Evolutionary conservation across 2,329 filamentous ascomycete species (phyloP), one percentile per base, ranked within the genome.

Genomic region (Helotiales sp.): DNA sequence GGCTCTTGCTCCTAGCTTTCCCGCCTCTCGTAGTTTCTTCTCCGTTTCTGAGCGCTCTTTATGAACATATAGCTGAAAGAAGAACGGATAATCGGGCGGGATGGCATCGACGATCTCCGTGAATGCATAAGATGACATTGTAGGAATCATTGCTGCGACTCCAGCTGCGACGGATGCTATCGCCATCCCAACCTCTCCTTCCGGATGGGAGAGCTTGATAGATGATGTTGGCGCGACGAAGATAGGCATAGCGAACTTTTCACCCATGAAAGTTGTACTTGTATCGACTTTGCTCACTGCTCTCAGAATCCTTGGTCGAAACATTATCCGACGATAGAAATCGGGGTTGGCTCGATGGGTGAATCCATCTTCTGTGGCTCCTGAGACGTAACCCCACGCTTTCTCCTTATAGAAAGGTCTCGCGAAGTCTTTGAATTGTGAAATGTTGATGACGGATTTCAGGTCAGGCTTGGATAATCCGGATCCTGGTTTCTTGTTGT

Each of bases 301-400:
- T 47, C 77, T 72, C 55, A 86, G 72, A 17, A 84, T 75, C 13
- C 82, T 76, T 0, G 83, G 83, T 1, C 85, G 80, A 8, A 88
- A 78, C 71, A 76, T 76, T 61, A 87, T 83, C 22, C 75, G 70
- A 42, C 76, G 73, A 63, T 82, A 84, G 59, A 77, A 73, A 1
- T 76, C 73, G 25, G 73, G 75, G 68, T 88, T 88, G 50, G 78
- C 76, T 31, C 74, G 74, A 29, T 83, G 80, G 44, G 85, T 81
- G 64, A 78, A 78, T 25, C 91, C 78, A 73, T 97, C 85, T 3
- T 83, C 86, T 17, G 85, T 81, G 2, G 84, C 85, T 9, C 83
- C 86, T 19, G 81, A 85, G 67, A 84, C 81, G 65, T 87, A 88
- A 1, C 85, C 85, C 81, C 82, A 87, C 9, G 84, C 80, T 66